phyloP scores from a whole-genome alignment of 176 grass and related monocot species.

The Triticum dicoccoides region DNA sequence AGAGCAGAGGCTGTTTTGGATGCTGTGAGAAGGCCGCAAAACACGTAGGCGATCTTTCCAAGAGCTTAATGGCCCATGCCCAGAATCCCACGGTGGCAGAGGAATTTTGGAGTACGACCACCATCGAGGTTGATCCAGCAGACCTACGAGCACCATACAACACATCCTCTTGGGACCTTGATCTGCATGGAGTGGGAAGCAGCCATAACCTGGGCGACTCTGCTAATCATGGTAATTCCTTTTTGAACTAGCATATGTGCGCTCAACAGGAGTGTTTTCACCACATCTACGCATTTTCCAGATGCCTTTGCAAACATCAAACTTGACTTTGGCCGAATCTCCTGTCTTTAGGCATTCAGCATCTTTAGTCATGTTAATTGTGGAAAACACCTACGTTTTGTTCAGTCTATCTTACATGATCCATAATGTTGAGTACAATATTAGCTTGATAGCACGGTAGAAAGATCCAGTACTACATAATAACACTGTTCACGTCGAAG shows the following conservation, averaged over 20 bases:
- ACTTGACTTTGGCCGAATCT: not conserved
- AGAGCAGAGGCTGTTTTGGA: constrained; percentile 72
- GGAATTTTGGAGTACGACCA: constrained; percentile 49
- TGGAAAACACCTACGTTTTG: not conserved
- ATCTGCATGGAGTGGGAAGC: constrained; percentile 22
- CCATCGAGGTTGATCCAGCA: constrained; percentile 45
- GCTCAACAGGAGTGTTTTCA: not conserved
- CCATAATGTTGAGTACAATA: not conserved
- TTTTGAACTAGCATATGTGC: not conserved
- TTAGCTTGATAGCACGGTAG: not conserved
- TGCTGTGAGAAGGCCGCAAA: constrained; percentile 46
- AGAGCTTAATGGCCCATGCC: constrained; percentile 22
- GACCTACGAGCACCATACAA: constrained; percentile 17
- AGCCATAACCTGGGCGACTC: constrained; percentile 27
- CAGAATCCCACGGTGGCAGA: constrained; percentile 21
- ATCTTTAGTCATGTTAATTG: constrained; percentile 10
- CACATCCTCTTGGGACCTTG: constrained; percentile 14
- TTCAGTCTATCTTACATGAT: not conserved
- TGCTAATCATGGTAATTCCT: constrained; percentile 39
- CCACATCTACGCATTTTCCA: not conserved
- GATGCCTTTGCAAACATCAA: not conserved
- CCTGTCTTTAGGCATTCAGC: not conserved
- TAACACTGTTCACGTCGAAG: not conserved
- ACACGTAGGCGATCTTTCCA: constrained; percentile 28
- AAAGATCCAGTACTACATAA: not conserved